These are phyloP conservation scores for Ganoderma meredithae DNA, from an alignment of 1,284 basidiomycete species.

Conservation along the genomic window DNA sequence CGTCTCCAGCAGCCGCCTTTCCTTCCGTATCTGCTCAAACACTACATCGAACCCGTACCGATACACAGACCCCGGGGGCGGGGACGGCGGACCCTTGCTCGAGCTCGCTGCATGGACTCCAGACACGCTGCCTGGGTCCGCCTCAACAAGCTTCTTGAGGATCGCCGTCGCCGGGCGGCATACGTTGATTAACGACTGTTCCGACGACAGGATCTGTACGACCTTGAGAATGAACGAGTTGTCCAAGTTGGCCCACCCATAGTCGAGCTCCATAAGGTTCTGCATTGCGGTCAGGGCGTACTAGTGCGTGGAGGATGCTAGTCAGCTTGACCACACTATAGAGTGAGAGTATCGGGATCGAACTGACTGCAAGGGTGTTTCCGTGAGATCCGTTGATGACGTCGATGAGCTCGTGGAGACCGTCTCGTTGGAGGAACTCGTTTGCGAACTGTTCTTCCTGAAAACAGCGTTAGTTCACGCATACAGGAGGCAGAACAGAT, in stretches of 20 bases:
- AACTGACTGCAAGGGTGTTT: constrained; percentile 84
- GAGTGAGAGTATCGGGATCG: background rate
- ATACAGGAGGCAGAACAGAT: background rate
- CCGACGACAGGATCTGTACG: constrained; percentile 82
- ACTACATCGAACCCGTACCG: constrained; percentile 87
- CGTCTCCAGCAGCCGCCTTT: constrained; percentile 71
- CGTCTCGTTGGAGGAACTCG: constrained; percentile 85
- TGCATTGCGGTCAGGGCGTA: constrained; percentile 88
- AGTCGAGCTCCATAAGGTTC: constrained; percentile 85
- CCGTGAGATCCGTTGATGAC: constrained; percentile 77
- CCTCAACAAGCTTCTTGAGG: constrained; percentile 87
- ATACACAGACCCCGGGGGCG: constrained; percentile 72
- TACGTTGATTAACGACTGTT: constrained; percentile 88
- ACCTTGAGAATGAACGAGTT: constrained; percentile 79
- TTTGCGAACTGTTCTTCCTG: constrained; percentile 90
- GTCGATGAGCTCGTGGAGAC: constrained; percentile 77
- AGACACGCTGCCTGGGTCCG: constrained; percentile 72
- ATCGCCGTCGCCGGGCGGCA: constrained; percentile 97
- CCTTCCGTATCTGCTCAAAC: constrained; percentile 80
- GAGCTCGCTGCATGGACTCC: constrained; percentile 65
- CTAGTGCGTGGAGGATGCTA: constrained; percentile 45
- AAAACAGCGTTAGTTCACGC: background rate
- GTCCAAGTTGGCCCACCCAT: constrained; percentile 81
- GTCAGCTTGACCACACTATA: background rate
- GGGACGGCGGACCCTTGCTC: constrained; percentile 59